phyloP scores from a whole-genome alignment of 805 yeast genomes.

The Saccharomycopsis synnaedendra region DNA sequence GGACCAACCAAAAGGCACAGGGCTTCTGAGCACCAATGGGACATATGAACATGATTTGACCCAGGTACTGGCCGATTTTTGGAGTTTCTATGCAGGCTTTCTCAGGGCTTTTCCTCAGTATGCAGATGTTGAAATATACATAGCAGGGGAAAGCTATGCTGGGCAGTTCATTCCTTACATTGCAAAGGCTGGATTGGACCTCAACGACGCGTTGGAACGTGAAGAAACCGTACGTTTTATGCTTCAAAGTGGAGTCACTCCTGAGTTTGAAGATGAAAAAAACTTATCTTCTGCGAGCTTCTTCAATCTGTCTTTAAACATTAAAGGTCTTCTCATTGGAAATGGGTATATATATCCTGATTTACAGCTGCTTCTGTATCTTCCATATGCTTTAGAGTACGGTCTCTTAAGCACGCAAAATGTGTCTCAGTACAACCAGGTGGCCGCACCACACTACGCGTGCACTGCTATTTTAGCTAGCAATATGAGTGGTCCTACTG shows the following conservation, averaged over 20 bases:
- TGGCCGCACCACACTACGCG: not conserved
- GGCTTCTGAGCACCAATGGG: slow-evolving; percentile 40
- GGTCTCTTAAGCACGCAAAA: slow-evolving; percentile 29
- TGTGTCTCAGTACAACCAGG: not conserved
- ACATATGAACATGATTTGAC: slow-evolving; percentile 20
- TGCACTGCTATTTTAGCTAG: not conserved
- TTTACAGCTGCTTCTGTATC: slow-evolving; percentile 55
- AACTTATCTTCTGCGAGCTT: not conserved
- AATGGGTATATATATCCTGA: slow-evolving; percentile 76
- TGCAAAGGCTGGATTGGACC: slow-evolving; percentile 33
- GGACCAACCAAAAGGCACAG: slow-evolving; percentile 77
- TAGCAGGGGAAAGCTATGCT: slow-evolving; percentile 80
- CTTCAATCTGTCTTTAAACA: slow-evolving; percentile 20
- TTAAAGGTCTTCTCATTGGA: slow-evolving; percentile 55
- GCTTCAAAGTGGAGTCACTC: not conserved
- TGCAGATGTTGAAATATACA: slow-evolving; percentile 36
- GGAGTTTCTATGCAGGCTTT: slow-evolving; percentile 41
- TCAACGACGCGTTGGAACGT: not conserved
- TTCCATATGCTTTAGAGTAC: slow-evolving; percentile 42
- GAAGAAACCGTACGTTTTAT: not conserved
- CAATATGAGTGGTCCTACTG: not conserved
- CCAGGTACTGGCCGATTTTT: not conserved
- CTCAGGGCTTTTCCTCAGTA: slow-evolving; percentile 53
- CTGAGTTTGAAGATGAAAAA: not conserved
- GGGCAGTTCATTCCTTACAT: slow-evolving; percentile 81